A percentile compares a stretch with the other conserved stretches of the same genome.
phyloP scores from a whole-genome alignment of 2,329 filamentous ascomycete genomes.

The Fusarium ambrosium region DNA sequence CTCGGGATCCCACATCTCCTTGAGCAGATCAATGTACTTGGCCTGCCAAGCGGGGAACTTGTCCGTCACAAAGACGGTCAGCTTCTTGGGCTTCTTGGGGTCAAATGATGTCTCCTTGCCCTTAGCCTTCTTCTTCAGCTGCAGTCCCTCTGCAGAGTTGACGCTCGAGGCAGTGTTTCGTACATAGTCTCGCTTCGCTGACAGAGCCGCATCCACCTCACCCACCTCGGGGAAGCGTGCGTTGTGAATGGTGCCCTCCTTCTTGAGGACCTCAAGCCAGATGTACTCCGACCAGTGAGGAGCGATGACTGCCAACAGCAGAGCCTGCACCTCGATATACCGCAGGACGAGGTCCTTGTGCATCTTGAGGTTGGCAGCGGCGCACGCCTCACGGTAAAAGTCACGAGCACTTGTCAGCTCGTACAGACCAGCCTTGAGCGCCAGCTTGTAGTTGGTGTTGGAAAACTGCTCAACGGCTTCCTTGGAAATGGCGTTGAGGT shows the following conservation, averaged over 20 bases:
- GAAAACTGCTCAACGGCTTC: slow-evolving; percentile 85
- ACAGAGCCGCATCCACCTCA: slow-evolving; percentile 74
- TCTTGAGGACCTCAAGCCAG: slow-evolving; percentile 91
- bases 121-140: slow-evolving; percentile 92
- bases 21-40: slow-evolving; percentile 86
- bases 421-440: slow-evolving; percentile 89
- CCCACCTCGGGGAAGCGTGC: slow-evolving; percentile 72
- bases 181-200: slow-evolving; percentile 86
- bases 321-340: slow-evolving; percentile 88
- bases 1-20: slow-evolving; percentile 74
- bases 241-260: slow-evolving; percentile 81
- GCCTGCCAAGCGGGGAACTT: slow-evolving; percentile 92
- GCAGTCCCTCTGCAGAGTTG: slow-evolving; percentile 81
- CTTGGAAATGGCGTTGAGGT: slow-evolving; percentile 86
- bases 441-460: slow-evolving; percentile 81
- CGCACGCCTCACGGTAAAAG: slow-evolving; percentile 88
- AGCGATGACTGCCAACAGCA: slow-evolving; percentile 85
- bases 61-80: slow-evolving; percentile 86
- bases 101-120: slow-evolving; percentile 90
- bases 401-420: slow-evolving; percentile 91
- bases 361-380: slow-evolving; percentile 84
- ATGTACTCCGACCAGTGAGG: slow-evolving; percentile 97
- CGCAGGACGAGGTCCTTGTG: slow-evolving; percentile 83
- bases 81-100: slow-evolving; percentile 90
- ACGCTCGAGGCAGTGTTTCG: slow-evolving; percentile 82